phyloP scores from a whole-genome alignment of 1,284 basidiomycete genomes.

The Cerrena zonata region DNA sequence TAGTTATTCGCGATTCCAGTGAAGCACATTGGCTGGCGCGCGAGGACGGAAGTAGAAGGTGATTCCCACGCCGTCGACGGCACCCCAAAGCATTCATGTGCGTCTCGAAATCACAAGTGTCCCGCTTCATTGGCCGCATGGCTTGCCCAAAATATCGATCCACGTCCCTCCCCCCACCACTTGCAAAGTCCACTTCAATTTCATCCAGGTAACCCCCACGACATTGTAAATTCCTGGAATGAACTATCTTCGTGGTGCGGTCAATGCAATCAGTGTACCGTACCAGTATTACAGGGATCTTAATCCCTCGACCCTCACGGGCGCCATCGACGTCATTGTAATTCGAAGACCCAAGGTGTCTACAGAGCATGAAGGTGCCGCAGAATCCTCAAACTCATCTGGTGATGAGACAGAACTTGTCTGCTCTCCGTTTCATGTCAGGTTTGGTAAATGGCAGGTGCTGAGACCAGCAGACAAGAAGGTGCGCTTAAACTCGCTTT shows the following conservation, averaged over 20 bases:
- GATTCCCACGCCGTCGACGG: background rate
- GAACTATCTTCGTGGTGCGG: conserved; percentile 80
- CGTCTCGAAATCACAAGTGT: background rate
- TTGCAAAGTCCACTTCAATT: background rate
- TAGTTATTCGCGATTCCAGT: background rate
- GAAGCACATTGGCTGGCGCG: background rate
- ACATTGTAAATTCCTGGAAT: conserved; percentile 30
- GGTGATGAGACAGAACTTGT: conserved; percentile 69
- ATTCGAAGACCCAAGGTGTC: conserved; percentile 56
- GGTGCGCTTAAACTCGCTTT: conserved; percentile 36
- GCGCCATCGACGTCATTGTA: conserved; percentile 96
- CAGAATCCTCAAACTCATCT: conserved; percentile 27
- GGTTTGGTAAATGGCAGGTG: conserved; percentile 97
- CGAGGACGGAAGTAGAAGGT: background rate
- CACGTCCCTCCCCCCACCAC: background rate
- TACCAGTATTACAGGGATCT: conserved; percentile 83
- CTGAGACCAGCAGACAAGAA: conserved; percentile 92
- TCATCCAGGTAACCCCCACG: background rate
- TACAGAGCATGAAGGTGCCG: conserved; percentile 9
- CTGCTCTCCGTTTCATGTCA: conserved; percentile 95
- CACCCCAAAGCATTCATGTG: background rate
- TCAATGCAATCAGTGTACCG: conserved; percentile 72
- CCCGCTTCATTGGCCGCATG: background rate
- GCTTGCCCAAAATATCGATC: background rate
- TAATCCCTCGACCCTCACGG: conserved; percentile 90